Evolutionary conservation across 108 stramenopile genomes (phyloP).

Genomic region (Conticribra guillardii): DNA sequence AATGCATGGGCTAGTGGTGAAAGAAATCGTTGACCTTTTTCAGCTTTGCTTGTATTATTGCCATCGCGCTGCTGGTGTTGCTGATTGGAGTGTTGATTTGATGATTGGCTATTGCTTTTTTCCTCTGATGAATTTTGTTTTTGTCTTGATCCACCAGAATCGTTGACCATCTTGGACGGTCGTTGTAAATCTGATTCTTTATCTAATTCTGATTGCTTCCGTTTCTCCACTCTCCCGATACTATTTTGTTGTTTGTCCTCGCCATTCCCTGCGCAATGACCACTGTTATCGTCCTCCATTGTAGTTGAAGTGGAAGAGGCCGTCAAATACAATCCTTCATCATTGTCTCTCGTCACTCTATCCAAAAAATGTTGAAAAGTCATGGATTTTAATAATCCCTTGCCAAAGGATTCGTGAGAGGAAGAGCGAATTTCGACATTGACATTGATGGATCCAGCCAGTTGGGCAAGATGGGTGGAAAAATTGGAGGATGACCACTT

Average conservation of each 20-base stretch:
- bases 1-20: slow-evolving; percentile 44
- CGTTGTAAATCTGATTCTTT: too few relatives aligned
- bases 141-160: too few relatives aligned
- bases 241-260: slow-evolving; percentile 16
- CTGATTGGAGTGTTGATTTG: slow-evolving; percentile 61
- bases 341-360: slow-evolving; percentile 33
- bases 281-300: background rate
- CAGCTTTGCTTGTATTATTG: too few relatives aligned
- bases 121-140: too few relatives aligned
- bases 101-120: slow-evolving; percentile 34
- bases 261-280: background rate
- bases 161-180: too few relatives aligned
- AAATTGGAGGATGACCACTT: background rate
- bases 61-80: too few relatives aligned
- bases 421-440: slow-evolving; percentile 43
- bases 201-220: too few relatives aligned
- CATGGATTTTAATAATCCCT: slow-evolving; percentile 30
- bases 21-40: slow-evolving; percentile 56
- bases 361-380: slow-evolving; percentile 39
- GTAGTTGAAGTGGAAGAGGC: slow-evolving; percentile 11
- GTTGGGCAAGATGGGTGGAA: background rate
- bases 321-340: slow-evolving; percentile 30
- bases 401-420: slow-evolving; percentile 38
- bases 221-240: too few relatives aligned
- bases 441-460: background rate